Evolutionary conservation across 2,329 filamentous ascomycete species (phyloP), one percentile per base, ranked within the genome.

Genomic region (Davidsoniella eucalypti): DNA sequence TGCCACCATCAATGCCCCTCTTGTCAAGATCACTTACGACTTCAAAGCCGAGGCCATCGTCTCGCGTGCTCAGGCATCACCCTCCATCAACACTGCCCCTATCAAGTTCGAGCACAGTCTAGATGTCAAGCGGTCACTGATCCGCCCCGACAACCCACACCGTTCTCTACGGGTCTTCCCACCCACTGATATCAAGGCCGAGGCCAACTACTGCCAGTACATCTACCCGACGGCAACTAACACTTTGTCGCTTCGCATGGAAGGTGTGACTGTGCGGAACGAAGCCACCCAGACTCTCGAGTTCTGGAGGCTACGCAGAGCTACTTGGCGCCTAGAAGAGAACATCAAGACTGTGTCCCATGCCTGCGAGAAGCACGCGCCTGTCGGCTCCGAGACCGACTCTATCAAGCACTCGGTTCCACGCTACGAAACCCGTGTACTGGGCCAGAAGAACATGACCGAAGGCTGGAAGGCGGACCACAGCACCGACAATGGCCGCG

Each of bases 271-370:
- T 40, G 82, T 78, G 56, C 67, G 68, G 56, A 85, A 85, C 63
- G 65, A 73, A 37, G 76, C 79, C 40, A 76, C 75, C 53, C 80
- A 84, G 61, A 88, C 80, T 5, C 75, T 92, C 54, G 76, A 79
- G 61, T 74, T 78, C 60, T 96, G 90, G 90, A 82, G 83, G 58
- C 72, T 98, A 26, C 85, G 88, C 64, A 92, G 93, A 65, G 74
- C 95, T 56, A 86, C 83, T 55, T 98, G 90, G 90, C 80, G 84
- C 56, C 81, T 98, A 49, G 88, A 95, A 61, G 90, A 98, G 70
- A 82, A 80, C 9, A 76, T 87, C 62, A 83, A 81, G 65, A 80
- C 82, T 37, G 71, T 90, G 38, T 85, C 86, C 0, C 81, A 84
- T 1, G 84, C 86, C 16, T 96, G 92, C 67, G 60, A 73, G 36